phyloP scores from a whole-genome alignment of 768 basidiomycete genomes.

The Amanita inopinata region DNA sequence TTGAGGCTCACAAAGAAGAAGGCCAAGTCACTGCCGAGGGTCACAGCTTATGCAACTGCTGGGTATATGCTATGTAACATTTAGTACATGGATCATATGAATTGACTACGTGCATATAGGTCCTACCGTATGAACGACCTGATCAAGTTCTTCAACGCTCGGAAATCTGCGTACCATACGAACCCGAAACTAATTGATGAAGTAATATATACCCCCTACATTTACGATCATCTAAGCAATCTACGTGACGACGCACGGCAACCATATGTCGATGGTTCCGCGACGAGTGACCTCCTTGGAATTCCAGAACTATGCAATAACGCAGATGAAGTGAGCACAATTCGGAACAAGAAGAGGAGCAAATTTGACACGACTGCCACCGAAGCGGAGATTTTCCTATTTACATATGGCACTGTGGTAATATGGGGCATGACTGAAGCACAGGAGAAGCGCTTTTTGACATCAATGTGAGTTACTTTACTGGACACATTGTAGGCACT shows the following conservation, averaged over 20 bases:
- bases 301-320: slow-evolving; percentile 52
- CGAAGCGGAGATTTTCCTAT: slow-evolving; percentile 86
- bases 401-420: slow-evolving; percentile 90
- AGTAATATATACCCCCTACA: slow-evolving; percentile 89
- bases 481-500: slow-evolving; percentile 3
- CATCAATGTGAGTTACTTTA: slow-evolving; percentile 71
- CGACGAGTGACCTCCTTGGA: slow-evolving; percentile 72
- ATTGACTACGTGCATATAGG: slow-evolving; percentile 27
- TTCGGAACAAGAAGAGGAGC: slow-evolving; percentile 43
- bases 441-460: slow-evolving; percentile 84
- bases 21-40: slow-evolving; percentile 82
- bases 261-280: slow-evolving; percentile 20
- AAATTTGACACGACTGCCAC: slow-evolving; percentile 58
- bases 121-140: slow-evolving; percentile 86
- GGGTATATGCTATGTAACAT: slow-evolving; percentile 43
- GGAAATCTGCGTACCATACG: slow-evolving; percentile 75
- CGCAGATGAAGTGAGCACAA: slow-evolving; percentile 20
- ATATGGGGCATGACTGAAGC: slow-evolving; percentile 97
- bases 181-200: slow-evolving; percentile 85
- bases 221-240: slow-evolving; percentile 48
- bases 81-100: neutral
- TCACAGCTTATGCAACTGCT: slow-evolving; percentile 95
- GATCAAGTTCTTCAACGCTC: slow-evolving; percentile 82
- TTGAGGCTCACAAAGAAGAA: slow-evolving; percentile 88
- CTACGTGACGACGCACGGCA: slow-evolving; percentile 20